phyloP scores from a whole-genome alignment of 1,284 basidiomycete species.

The Cryptococcus wingfieldii region DNA sequence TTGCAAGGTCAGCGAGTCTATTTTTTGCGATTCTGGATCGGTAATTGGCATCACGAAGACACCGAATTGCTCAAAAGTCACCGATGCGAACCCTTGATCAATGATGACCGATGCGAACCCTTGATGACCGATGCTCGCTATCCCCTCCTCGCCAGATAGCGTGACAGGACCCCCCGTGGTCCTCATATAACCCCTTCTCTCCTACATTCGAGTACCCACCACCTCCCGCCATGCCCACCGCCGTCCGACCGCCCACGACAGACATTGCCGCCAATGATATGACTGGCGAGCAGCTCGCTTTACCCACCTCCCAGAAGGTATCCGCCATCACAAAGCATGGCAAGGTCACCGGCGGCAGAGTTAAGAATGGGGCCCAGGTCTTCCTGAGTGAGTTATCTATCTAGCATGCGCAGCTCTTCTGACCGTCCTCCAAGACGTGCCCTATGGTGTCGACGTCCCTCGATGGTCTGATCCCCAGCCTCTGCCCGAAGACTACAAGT shows the following conservation, averaged over 20 bases:
- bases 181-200: neutral
- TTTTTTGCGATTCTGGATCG: no score
- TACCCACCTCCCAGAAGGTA: slow-evolving; percentile 18
- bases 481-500: slow-evolving; percentile 56
- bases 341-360: slow-evolving; percentile 24
- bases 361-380: slow-evolving; percentile 32
- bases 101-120: no score
- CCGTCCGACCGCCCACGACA: slow-evolving; percentile 10
- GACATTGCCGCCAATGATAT: slow-evolving; percentile 21
- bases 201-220: neutral
- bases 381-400: slow-evolving; percentile 30
- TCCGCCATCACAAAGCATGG: slow-evolving; percentile 25
- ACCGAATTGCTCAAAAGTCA: no score
- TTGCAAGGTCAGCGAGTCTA: no score
- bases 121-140: neutral
- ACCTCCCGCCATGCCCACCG: slow-evolving; percentile 7
- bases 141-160: neutral
- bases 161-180: neutral
- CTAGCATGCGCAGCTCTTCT: neutral
- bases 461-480: slow-evolving; percentile 62
- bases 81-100: no score
- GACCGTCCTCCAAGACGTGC: slow-evolving; percentile 56
- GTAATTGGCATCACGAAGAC: no score
- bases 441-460: slow-evolving; percentile 61
- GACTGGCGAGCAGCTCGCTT: slow-evolving; percentile 37